A percentile compares a stretch with the other conserved stretches of the same genome.
phyloP scores from a whole-genome alignment of 2,329 filamentous ascomycete genomes.

The Fusarium musae region DNA sequence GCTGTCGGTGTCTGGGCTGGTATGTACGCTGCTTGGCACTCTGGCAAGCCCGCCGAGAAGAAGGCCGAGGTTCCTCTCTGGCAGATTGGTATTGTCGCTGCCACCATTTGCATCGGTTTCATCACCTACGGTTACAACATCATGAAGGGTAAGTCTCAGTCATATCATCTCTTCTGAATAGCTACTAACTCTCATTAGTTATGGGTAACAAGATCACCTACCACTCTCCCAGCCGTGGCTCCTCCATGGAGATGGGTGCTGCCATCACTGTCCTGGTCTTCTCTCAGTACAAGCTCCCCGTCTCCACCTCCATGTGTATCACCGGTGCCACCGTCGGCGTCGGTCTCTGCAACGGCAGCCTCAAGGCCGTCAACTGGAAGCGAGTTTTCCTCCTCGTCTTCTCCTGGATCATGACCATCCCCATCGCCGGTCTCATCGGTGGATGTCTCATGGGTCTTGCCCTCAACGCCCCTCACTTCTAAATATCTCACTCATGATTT shows the following conservation, averaged over 20 bases:
- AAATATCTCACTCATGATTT: not conserved
- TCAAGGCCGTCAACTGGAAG: conserved; percentile 80
- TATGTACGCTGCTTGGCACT: conserved; percentile 75
- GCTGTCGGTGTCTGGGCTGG: conserved; percentile 76
- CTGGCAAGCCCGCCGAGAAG: conserved; percentile 67
- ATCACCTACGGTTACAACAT: conserved; percentile 85
- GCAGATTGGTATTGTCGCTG: conserved; percentile 77
- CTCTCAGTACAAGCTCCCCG: conserved; percentile 79
- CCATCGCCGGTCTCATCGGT: conserved; percentile 55
- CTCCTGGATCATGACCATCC: conserved; percentile 66
- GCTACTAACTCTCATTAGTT: conserved; percentile 57
- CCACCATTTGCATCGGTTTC: conserved; percentile 73
- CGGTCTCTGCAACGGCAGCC: conserved; percentile 78
- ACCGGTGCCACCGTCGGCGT: conserved; percentile 83
- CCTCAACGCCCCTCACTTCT: conserved; percentile 55
- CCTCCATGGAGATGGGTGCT: conserved; percentile 83
- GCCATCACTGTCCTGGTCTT: conserved; percentile 81
- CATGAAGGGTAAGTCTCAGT: conserved; percentile 73
- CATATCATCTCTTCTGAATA: not conserved
- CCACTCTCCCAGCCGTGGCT: conserved; percentile 67
- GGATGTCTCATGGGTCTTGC: conserved; percentile 54
- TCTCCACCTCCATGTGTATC: conserved; percentile 84
- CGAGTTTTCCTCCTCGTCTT: conserved; percentile 74
- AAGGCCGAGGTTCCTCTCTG: conserved; percentile 77
- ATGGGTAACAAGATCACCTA: conserved; percentile 87